Conservation (phyloP, 2,329 filamentous ascomycete species). For the Dactylellina cionopaga region DNA sequence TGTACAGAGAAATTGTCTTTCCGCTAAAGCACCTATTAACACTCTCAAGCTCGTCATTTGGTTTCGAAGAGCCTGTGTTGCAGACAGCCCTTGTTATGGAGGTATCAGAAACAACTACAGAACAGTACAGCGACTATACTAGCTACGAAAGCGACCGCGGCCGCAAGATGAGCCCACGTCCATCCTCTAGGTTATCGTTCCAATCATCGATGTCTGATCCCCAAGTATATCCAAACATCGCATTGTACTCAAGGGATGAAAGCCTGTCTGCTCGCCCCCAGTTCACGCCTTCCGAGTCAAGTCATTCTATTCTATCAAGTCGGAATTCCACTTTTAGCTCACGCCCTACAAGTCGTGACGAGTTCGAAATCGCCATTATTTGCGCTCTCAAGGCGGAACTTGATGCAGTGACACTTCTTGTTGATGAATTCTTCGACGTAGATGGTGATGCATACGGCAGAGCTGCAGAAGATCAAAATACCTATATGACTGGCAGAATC, state of each 20-base stretch:
- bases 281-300: neutral
- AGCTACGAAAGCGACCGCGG: neutral
- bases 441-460: slow-evolving; percentile 25
- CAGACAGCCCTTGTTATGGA: neutral
- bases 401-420: slow-evolving; percentile 57
- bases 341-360: slow-evolving; percentile 41
- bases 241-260: neutral
- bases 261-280: neutral
- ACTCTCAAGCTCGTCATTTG: neutral
- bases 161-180: neutral
- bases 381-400: slow-evolving; percentile 60
- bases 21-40: slow-evolving; percentile 34
- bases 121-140: neutral
- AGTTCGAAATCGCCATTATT: slow-evolving; percentile 60
- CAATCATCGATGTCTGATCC: neutral
- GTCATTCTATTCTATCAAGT: neutral
- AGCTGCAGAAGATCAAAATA: slow-evolving; percentile 55
- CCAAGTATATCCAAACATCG: neutral
- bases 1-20: slow-evolving; percentile 37
- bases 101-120: neutral
- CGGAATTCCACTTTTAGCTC: neutral
- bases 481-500: slow-evolving; percentile 59
- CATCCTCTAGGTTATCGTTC: neutral
- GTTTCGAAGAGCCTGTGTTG: slow-evolving; percentile 14
- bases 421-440: slow-evolving; percentile 58